These are phyloP conservation scores for Arthrobotrys sinensis DNA, from an alignment of 2,329 filamentous ascomycete genomes.

Conservation along the genomic window DNA sequence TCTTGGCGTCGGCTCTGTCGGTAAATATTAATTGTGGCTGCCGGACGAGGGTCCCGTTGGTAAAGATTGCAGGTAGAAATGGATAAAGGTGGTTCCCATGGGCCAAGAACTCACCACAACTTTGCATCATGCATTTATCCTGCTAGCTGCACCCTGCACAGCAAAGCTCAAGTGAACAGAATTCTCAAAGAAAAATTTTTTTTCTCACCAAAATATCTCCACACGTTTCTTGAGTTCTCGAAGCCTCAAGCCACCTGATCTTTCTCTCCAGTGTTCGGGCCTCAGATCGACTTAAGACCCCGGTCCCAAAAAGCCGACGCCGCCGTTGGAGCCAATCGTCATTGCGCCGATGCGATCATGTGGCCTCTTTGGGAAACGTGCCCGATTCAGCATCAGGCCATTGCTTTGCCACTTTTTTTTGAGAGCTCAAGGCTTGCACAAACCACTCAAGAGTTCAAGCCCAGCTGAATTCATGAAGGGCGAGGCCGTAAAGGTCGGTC, in stretches of 20 bases:
- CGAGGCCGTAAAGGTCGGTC: not conserved
- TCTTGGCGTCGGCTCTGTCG: slow-evolving; percentile 39
- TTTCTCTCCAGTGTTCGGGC: slow-evolving; percentile 16
- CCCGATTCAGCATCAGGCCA: slow-evolving; percentile 11
- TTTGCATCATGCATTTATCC: slow-evolving; percentile 37
- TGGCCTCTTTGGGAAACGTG: slow-evolving; percentile 21
- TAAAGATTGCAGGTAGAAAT: slow-evolving; percentile 42
- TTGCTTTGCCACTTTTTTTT: slow-evolving; percentile 16
- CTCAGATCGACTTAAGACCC: slow-evolving; percentile 10
- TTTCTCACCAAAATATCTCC: slow-evolving; percentile 7
- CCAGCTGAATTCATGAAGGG: too few species aligned
- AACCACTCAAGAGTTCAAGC: not conserved
- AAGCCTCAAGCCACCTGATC: slow-evolving; percentile 36
- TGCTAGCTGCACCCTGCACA: slow-evolving; percentile 17
- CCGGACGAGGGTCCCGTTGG: slow-evolving; percentile 34
- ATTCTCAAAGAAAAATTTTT: slow-evolving; percentile 21
- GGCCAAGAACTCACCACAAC: slow-evolving; percentile 12
- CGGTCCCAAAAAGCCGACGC: slow-evolving; percentile 8
- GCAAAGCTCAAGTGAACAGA: not conserved
- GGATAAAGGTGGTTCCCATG: slow-evolving; percentile 41
- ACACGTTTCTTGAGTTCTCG: slow-evolving; percentile 5
- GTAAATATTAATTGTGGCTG: slow-evolving; percentile 53
- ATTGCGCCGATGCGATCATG: slow-evolving; percentile 37
- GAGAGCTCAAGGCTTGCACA: slow-evolving; percentile 32
- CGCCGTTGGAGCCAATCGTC: slow-evolving; percentile 32